Conservation (phyloP, 208 protist species). For the Novymonas esmeraldas region DNA sequence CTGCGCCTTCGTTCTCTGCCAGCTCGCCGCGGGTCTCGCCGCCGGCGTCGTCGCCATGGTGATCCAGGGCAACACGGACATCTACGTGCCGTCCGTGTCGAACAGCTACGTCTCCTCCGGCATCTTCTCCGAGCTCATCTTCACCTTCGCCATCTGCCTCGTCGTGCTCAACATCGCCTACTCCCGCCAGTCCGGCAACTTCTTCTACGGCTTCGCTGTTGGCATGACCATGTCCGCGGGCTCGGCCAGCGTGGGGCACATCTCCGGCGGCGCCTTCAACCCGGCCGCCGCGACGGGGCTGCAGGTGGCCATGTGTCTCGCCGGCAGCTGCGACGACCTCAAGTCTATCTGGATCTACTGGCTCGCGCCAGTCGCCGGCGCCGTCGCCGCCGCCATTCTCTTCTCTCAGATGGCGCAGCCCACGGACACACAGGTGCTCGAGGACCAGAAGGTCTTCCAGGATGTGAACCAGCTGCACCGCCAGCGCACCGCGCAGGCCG, state of each 20-base stretch:
- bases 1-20: constrained; percentile 70
- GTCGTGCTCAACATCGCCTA: constrained; percentile 83
- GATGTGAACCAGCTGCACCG: constrained; percentile 28
- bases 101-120: constrained; percentile 65
- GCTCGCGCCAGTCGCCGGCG: constrained; percentile 73
- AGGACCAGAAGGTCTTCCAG: constrained; percentile 51
- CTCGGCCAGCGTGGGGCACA: constrained; percentile 60
- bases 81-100: constrained; percentile 71
- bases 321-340: constrained; percentile 67
- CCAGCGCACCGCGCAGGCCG: constrained; percentile 18
- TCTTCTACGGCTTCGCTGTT: constrained; percentile 84
- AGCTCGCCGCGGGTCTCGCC: constrained; percentile 58
- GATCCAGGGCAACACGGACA: constrained; percentile 65
- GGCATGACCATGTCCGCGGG: constrained; percentile 80
- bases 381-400: constrained; percentile 57
- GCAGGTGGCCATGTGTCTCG: constrained; percentile 74
- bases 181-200: constrained; percentile 68
- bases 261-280: constrained; percentile 86
- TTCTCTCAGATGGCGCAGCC: constrained; percentile 81
- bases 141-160: constrained; percentile 76
- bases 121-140: constrained; percentile 84
- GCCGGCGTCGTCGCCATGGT: constrained; percentile 80
- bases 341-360: constrained; percentile 85
- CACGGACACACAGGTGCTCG: constrained; percentile 47
- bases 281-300: constrained; percentile 82